Percentiles rank a stretch among this genome's conserved stretches.
Conservation (phyloP, 805 yeast genomes). For the Monosporozyma siamensis region DNA sequence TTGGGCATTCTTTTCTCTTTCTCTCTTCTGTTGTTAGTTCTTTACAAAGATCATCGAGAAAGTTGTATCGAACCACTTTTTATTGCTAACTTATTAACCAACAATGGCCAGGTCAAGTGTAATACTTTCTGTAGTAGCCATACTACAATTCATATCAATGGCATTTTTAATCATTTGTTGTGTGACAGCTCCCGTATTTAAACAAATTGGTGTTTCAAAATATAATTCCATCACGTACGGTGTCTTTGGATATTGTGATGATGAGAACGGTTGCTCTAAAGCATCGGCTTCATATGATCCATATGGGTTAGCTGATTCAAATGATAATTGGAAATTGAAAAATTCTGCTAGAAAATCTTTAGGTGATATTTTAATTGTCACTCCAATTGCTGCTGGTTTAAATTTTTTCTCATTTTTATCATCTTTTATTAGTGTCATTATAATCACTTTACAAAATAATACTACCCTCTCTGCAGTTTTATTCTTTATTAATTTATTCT, state of each 20-base stretch:
- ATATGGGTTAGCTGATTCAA: constrained; percentile 24
- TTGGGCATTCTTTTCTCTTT: too few relatives aligned
- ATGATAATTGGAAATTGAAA: constrained; percentile 42
- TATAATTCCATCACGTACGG: constrained; percentile 45
- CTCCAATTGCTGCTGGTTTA: constrained; percentile 61
- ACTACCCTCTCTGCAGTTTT: constrained; percentile 17
- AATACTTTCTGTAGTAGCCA: constrained; percentile 33
- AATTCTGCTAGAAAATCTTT: constrained; percentile 40
- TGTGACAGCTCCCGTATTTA: constrained; percentile 51
- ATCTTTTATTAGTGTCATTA: constrained; percentile 31
- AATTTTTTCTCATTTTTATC: constrained; percentile 39
- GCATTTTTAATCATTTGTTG: constrained; percentile 56
- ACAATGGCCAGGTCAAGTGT: constrained; percentile 5
- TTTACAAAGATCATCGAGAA: too few relatives aligned
- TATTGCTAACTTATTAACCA: too few relatives aligned
- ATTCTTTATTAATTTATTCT: constrained; percentile 37
- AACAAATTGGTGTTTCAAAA: constrained; percentile 40
- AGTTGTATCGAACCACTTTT: too few relatives aligned
- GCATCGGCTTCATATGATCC: constrained; percentile 40
- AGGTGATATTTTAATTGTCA: constrained; percentile 45
- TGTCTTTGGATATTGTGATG: constrained; percentile 54
- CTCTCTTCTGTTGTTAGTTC: too few relatives aligned
- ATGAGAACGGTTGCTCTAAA: constrained; percentile 33
- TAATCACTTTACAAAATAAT: constrained; percentile 14
- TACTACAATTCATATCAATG: constrained; percentile 43